Evolutionary conservation across 805 yeast genomes (phyloP).

Genomic region (Metschnikowia kunwiensis): DNA sequence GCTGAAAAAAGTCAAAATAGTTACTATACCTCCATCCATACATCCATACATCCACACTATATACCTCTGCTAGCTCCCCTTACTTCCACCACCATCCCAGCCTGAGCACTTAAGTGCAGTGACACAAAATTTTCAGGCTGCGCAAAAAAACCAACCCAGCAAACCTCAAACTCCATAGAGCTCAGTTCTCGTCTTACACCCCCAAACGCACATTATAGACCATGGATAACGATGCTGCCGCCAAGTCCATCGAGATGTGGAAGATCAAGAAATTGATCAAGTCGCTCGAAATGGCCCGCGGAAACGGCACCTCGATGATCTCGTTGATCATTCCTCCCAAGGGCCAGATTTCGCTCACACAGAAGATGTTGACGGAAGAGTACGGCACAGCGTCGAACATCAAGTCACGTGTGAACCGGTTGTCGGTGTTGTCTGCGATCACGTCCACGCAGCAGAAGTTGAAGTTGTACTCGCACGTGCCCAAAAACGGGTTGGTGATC

Average conservation of each 20-base stretch:
- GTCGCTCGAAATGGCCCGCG: conserved; percentile 86
- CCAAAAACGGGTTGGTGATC: conserved; percentile 90
- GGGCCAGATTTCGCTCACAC: conserved; percentile 84
- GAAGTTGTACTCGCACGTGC: conserved; percentile 84
- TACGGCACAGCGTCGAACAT: conserved; percentile 98
- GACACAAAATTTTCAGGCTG: conserved; percentile 8
- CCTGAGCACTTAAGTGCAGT: too few species aligned
- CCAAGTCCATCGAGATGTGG: conserved; percentile 98
- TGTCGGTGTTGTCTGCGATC: conserved; percentile 93
- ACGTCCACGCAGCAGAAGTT: conserved; percentile 97
- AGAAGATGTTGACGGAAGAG: conserved; percentile 94
- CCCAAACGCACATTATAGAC: conserved; percentile 1
- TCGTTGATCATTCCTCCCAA: conserved; percentile 93
- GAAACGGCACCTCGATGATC: conserved; percentile 99
- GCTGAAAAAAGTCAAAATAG: too few species aligned
- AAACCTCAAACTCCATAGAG: too few species aligned
- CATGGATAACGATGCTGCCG: conserved; percentile 48
- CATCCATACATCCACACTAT: too few species aligned
- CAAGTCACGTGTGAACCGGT: conserved; percentile 94
- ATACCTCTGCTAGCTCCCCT: too few species aligned
- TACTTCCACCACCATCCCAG: too few species aligned
- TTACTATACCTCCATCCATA: too few species aligned
- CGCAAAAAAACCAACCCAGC: background rate
- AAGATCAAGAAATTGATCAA: conserved; percentile 93
- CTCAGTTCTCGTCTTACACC: background rate